Base-by-base conservation (phyloP, 805 yeast species). In the Isabelozyma rhagii region DNA sequence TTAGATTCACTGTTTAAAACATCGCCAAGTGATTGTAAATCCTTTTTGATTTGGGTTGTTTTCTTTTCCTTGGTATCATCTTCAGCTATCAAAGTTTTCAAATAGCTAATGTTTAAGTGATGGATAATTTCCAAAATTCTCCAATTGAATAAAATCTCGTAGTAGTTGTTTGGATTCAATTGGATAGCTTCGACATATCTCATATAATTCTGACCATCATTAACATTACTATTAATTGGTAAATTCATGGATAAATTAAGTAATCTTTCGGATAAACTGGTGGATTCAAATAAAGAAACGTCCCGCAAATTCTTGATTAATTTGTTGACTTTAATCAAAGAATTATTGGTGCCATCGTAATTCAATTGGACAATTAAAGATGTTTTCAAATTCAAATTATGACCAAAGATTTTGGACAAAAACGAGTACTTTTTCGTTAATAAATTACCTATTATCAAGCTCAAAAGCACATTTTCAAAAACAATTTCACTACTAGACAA, bases 391-490 rank as follows among this genome's bases (percentile, higher is more conserved):
- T 57, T 57, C 54, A 71, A 55, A n/a, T 61, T 62, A 25, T 59
- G 51, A 14, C 52, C 52, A 5, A 72, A 46, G 1, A 69, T 17
- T 6, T 51, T 56, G 2, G 57, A 43, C 13, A 63, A 41, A 1
- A 52, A 11, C 5, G 69, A 64, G 29, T 41, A 61, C 47, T 60
- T 60, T 7, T 48, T 43, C n/a, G 55, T 50, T 14, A 72, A 52
- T 3, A 72, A 41, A 4, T 55, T 52, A 1, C 73, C 69, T 21
- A 69, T 51, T 3, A 73, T 48, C 36, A 71, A 56, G 25, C 51
- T 59, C 46, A 73, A 60, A 17, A 72, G 59, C 41, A 67, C 56
- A 44, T 56, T 67, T 53, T 73, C 78, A 55, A 70, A 73, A 10
- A 52, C 62, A 15, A 56, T 48, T 43, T 69, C 74, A 39, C 68